Conservation (phyloP, 2,329 filamentous ascomycete genomes). For the Penicillium sp. region DNA sequence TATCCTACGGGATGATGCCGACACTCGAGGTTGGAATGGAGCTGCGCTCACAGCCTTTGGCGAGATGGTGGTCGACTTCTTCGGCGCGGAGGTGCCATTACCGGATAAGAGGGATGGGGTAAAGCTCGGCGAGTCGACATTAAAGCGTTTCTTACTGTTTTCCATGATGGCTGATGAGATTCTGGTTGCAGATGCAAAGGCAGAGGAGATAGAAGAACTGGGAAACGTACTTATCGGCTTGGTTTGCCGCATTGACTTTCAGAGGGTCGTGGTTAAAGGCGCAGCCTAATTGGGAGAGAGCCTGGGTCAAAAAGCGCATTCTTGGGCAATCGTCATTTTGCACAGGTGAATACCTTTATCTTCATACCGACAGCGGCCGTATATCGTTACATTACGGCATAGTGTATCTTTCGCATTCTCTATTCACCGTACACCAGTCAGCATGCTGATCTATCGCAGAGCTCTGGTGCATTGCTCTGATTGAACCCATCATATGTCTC, state of each 20-base stretch:
- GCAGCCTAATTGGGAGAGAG: slow-evolving; percentile 56
- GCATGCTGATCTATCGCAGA: slow-evolving; percentile 7
- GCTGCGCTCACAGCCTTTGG: slow-evolving; percentile 88
- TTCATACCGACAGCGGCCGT: slow-evolving; percentile 89
- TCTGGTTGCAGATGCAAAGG: not conserved
- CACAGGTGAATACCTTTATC: slow-evolving; percentile 64
- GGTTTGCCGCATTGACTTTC: slow-evolving; percentile 54
- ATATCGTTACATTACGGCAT: slow-evolving; percentile 90
- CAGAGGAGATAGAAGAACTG: not conserved
- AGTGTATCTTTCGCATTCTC: slow-evolving; percentile 83
- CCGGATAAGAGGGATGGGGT: slow-evolving; percentile 62
- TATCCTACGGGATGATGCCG: slow-evolving; percentile 40
- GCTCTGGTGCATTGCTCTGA: not conserved
- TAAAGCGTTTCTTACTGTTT: slow-evolving; percentile 69
- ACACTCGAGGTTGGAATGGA: slow-evolving; percentile 51
- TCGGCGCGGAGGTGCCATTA: slow-evolving; percentile 47
- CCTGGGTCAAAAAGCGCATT: slow-evolving; percentile 1
- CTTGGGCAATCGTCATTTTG: not conserved
- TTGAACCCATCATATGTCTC: slow-evolving; percentile 11
- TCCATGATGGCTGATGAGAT: slow-evolving; percentile 3
- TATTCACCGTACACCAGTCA: slow-evolving; percentile 34
- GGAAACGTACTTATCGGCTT: slow-evolving; percentile 42
- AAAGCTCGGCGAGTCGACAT: slow-evolving; percentile 95
- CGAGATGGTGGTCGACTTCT: slow-evolving; percentile 74
- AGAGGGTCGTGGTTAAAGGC: slow-evolving; percentile 83